Evolutionary conservation across 352 stramenopile species (phyloP), one percentile per base, ranked within the genome.

Genomic region (Globisporangium rhizosaccharum): DNA sequence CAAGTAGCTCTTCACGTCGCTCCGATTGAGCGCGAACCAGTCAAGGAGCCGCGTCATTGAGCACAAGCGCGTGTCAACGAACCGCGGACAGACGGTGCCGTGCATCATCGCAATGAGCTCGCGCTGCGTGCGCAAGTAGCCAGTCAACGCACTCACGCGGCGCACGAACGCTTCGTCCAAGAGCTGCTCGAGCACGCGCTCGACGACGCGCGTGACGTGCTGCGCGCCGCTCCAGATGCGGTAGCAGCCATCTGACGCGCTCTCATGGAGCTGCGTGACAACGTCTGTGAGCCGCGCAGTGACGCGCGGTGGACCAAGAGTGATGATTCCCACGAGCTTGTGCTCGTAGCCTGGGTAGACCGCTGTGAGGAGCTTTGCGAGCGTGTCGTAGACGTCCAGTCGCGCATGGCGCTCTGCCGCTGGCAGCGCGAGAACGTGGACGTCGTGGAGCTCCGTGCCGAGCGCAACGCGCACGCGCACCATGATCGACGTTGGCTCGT

Each of bases 351-450:
- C 39, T 17, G 15, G 15, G 17, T 53, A 20, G 12, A 66, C 7
- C 9, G 55, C 53, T 1, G 47, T 48, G 20, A 66, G 49, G 26
- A 66, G 33, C 53, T 57, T 56, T 10, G 39, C n/a, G 25, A 66
- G 37, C 47, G 54, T 37, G n/a, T 60, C 53, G 41, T 53, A 44
- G 10, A 56, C 10, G 48, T 60, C 51, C 18, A 23, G 1, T 2
- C 51, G 52, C 39, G 52, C 26, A 52, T 65, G 52, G 3, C 59
- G 59, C 7, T 65, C 59, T 8, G 28, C 14, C 18, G 49, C 42
- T 12, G 60, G 60, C 8, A 66, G 23, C 48, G 60, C 37, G n/a
- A 66, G 39, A 37, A 66, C 37, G 49, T 66, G 60, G 41, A 66
- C 46, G 53, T 61, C 49, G 28, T 26, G 37, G n/a, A 66, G 18